phyloP scores from a whole-genome alignment of 108 stramenopile species.

The Cyclotella kingstonii region DNA sequence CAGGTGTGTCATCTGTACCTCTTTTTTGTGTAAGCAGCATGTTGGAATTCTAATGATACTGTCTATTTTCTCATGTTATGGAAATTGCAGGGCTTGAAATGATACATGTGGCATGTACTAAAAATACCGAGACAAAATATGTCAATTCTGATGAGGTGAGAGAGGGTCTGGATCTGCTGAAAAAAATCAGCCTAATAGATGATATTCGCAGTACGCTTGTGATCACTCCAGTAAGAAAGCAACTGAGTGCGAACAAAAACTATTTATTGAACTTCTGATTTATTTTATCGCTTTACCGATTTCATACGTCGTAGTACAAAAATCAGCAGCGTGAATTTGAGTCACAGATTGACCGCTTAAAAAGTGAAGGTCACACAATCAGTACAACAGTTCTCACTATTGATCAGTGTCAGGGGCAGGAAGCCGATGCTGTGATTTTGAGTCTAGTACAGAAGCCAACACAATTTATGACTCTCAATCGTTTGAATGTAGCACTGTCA shows the following conservation, averaged over 20 bases:
- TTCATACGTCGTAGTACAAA: slow-evolving; percentile 27
- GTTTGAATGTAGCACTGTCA: slow-evolving; percentile 50
- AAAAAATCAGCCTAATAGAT: slow-evolving; percentile 10
- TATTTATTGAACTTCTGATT: too few relatives aligned
- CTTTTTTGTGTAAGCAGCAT: too few relatives aligned
- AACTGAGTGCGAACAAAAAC: too few relatives aligned
- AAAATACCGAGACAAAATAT: slow-evolving; percentile 26
- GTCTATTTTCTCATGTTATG: too few relatives aligned
- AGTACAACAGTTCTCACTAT: slow-evolving; percentile 32
- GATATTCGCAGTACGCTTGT: slow-evolving; percentile 29
- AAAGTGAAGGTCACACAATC: neutral
- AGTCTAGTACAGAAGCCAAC: slow-evolving; percentile 46
- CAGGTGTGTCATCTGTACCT: too few relatives aligned
- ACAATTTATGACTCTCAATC: slow-evolving; percentile 32
- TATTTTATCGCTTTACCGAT: neutral
- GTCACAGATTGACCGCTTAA: slow-evolving; percentile 13
- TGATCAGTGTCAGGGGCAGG: slow-evolving; percentile 52
- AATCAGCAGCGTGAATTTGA: slow-evolving; percentile 49
- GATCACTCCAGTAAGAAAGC: slow-evolving; percentile 47
- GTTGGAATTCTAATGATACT: too few relatives aligned
- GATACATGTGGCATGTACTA: slow-evolving; percentile 28
- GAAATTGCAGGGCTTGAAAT: too few relatives aligned
- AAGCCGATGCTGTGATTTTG: slow-evolving; percentile 44
- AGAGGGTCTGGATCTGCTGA: slow-evolving; percentile 19
- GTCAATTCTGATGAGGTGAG: slow-evolving; percentile 49